Base-by-base conservation (phyloP, 768 basidiomycete genomes). In the Suillus occidentalis region DNA sequence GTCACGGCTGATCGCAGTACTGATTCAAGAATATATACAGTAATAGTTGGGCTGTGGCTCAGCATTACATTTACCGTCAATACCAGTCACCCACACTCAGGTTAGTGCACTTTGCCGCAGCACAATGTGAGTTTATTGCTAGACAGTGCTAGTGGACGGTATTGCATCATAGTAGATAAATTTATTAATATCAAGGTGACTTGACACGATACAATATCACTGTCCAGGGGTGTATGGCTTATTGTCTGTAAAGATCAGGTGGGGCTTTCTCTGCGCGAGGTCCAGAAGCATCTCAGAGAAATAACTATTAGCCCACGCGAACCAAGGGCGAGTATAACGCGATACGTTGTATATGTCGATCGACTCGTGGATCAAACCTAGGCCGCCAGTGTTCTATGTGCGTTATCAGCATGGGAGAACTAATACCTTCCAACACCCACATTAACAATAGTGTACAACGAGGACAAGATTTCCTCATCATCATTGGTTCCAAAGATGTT, bases 221-320 rank as follows among this genome's bases (percentile, higher is more conserved):
- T 81, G 72, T 4, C 85, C 86, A 39, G 85, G 84, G n/a, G 68
- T 81, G 69, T 91, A 92, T 59, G 84, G 82, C 68, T 81, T 79
- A 66, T 79, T 79, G 31, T 77, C 75, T 56, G 83, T 83, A 72
- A 93, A 81, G 57, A 92, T 85, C 36, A 92, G 79, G 58, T 81
- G 79, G 5, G 91, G 91, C 73, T 91, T 91, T 65, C 90, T 82
- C 67, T 85, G 79, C 49, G 91, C 91, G 40, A 93, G 79, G 69
- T 93, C 90, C 62, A 92, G 75, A 22, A 92, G 78, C 89, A 92
- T 91, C 78, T 92, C 91, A 42, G 91, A 86, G 71, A 92, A 92
- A 74, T 89, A 93, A 75, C 89, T 89, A 73, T 91, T 91, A 16
- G 87, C 91, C 90, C 90, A 92, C 25, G 91, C 90, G 74, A 92